Evolutionary conservation across 2,329 filamentous ascomycete species (phyloP), one percentile per base, ranked within the genome.

Genomic region (Bipolaris sorokiniana): DNA sequence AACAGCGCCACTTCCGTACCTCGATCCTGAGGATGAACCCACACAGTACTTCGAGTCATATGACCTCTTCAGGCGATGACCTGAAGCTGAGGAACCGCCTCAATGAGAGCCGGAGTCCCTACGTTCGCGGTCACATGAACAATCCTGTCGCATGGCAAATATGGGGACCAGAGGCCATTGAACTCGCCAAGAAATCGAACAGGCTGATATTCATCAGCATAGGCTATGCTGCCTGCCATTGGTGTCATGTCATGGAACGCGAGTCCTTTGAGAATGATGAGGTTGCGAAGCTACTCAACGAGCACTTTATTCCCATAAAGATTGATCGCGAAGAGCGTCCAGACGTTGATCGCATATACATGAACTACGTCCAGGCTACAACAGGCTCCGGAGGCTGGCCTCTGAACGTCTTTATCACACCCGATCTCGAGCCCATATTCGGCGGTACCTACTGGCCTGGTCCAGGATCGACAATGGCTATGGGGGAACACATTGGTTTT

Each of bases 341-440:
- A 7, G 93, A 98, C 72, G 87, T 98, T 63, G 95, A 99, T 72
- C 88, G 90, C 60, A 93, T 98, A 63, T 98, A 98, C 76, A 97
- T 97, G 92, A 97, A 97, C 79, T 99, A 97, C 76, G 89, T 97
- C 38, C 92, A 97, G 75, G 94, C 94, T 1, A 94, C 95, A 10
- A 96, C 90, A 56, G 92, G 90, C 18, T 89, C 86, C 1, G 94
- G 92, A 9, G 95, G 95, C 37, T 98, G 95, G 93, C 95, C 95
- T 1, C 80, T 98, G 59, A 98, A 97, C 71, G 88, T 97, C n/a
- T 98, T 99, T 74, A 84, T 98, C 28, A 99, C 95, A 0, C 92
- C 95, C 0, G 89, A 96, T 65, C 84, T 98, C 23, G 89, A 97
- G 71, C 95, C 95, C 0, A 90, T 99, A 9, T 98, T 97, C 77